Evolutionary conservation across 1,284 basidiomycete species (phyloP).

Genomic region (Rhodotorula sp.): DNA sequence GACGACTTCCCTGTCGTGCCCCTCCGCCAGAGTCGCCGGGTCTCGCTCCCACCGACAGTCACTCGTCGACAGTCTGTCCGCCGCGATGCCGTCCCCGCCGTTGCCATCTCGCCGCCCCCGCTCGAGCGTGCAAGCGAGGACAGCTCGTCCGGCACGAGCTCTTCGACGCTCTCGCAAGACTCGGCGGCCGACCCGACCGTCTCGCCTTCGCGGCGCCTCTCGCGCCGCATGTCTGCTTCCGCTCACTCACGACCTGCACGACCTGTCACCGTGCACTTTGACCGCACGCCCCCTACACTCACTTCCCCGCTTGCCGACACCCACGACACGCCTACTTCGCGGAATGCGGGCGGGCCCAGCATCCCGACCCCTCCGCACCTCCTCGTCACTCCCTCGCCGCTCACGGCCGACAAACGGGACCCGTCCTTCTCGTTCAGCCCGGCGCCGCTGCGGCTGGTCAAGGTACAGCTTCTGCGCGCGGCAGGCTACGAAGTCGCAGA

Average conservation of each 20-base stretch:
- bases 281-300: background rate
- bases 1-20: constrained; percentile 18
- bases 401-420: background rate
- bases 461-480: constrained; percentile 28
- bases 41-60: constrained; percentile 16
- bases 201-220: constrained; percentile 24
- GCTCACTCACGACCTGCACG: background rate
- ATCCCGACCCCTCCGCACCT: constrained; percentile 29
- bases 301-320: background rate
- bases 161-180: constrained; percentile 15
- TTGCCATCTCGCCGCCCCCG: constrained; percentile 29
- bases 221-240: constrained; percentile 6
- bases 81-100: constrained; percentile 24
- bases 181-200: constrained; percentile 19
- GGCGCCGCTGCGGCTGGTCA: constrained; percentile 37
- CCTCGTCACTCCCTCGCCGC: constrained; percentile 12
- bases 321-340: background rate
- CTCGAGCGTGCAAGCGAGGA: background rate
- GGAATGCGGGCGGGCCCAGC: background rate
- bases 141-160: constrained; percentile 2
- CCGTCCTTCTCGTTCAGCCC: constrained; percentile 39
- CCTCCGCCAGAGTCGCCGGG: constrained; percentile 8
- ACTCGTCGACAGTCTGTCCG: background rate
- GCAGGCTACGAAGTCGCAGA: constrained; percentile 13
- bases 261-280: background rate